Conservation (phyloP, 148 eudicot species). For the Rhododendron henanense region DNA sequence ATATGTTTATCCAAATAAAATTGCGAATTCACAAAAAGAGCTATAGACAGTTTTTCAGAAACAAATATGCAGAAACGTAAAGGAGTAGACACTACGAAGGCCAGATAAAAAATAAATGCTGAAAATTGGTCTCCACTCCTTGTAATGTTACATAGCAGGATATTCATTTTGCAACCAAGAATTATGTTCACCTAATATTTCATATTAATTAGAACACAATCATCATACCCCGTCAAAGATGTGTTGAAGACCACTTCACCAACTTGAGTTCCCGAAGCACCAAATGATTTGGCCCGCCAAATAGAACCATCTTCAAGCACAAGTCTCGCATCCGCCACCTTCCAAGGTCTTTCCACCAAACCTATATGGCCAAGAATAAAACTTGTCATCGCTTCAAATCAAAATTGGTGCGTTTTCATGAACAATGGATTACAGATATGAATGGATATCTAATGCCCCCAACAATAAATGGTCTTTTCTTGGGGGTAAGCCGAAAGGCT, state of each 20-base stretch:
- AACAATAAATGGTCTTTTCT: not conserved
- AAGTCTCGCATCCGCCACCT: slow-evolving; percentile 88
- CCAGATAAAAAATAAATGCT: not conserved
- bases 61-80: not conserved
- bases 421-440: not conserved
- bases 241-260: slow-evolving; percentile 99
- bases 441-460: not conserved
- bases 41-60: not conserved
- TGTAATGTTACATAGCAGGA: not conserved
- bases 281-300: slow-evolving; percentile 96
- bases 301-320: slow-evolving; percentile 96
- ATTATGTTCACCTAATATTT: not conserved
- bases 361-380: slow-evolving; percentile 25
- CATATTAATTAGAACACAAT: not conserved
- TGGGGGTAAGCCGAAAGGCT: not conserved
- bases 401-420: not conserved
- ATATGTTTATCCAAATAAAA: not conserved
- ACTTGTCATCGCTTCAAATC: slow-evolving; percentile 1
- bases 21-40: not conserved
- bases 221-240: slow-evolving; percentile 76
- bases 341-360: slow-evolving; percentile 76
- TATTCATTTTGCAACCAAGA: not conserved
- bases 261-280: slow-evolving; percentile 97
- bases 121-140: not conserved
- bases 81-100: not conserved